Base-by-base conservation (phyloP, 139 green algal genomes). In the Nannochloris sp. region DNA sequence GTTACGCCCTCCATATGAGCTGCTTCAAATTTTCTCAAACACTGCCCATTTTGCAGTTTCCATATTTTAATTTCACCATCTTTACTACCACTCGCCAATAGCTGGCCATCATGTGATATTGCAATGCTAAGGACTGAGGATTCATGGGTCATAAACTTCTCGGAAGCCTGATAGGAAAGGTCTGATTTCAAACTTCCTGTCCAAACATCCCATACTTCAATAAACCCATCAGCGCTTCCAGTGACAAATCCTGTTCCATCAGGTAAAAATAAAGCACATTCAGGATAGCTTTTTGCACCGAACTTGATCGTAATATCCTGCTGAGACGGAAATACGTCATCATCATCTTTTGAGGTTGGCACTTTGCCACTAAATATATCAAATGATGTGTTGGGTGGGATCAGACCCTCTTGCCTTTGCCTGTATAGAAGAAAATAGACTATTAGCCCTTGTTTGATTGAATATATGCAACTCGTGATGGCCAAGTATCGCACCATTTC, bases 111-210 rank as follows among this genome's bases (percentile, higher is more conserved):
- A 2, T 80, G 71, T 50, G 74, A 89, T 78, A 95, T 92, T 51
- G 73, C 79, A 9, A 97, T 58, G 1, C 70, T 79, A 69, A 98
- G 75, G 69, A 98, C 88, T 3, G 93, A 80, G 37, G 79, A 76
- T 50, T 97, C 91, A 66, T 98, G 93, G 83, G 97, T 92, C 90
- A 98, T 96, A 78, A 96, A 98, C 70, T 83, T 77, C 64, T 97
- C 92, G 50, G 92, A 80, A 5, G 86, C 81, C 81, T 98, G 93
- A 75, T 96, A 98, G 43, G 79, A 49, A 65, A 98, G 72, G 69
- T 98, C 93, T 81, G 87, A 90, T 69, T 85, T 87, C 45, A 98
- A 74, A 66, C 89, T 91, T n/a, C 88, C 93, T 0, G 79, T 94
- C 25, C 85, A 59, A 17, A 73, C 78, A 66, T 98, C 93, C 93